These are phyloP conservation scores for Mycena olivaceomarginata DNA, from an alignment of 768 basidiomycete genomes.

Conservation along the genomic window DNA sequence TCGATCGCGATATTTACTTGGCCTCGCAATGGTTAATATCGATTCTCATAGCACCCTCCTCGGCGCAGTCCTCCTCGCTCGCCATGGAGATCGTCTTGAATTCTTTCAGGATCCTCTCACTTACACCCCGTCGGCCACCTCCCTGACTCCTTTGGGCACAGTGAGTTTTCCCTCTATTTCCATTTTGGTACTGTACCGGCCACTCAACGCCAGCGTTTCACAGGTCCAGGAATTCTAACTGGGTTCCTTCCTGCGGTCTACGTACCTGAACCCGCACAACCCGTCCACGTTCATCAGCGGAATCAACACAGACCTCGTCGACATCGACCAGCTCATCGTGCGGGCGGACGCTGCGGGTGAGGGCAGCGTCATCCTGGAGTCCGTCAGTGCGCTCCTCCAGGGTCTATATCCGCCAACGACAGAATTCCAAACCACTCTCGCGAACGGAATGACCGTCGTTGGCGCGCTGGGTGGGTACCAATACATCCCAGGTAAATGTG, in stretches of 20 bases:
- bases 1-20: background rate
- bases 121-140: conserved; percentile 4
- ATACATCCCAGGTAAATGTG: conserved; percentile 37
- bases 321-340: conserved; percentile 60
- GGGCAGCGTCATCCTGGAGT: conserved; percentile 70
- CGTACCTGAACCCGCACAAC: conserved; percentile 64
- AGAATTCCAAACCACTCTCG: conserved; percentile 63
- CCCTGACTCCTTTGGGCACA: background rate
- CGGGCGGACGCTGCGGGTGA: conserved; percentile 73
- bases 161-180: conserved; percentile 12
- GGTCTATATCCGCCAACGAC: conserved; percentile 68
- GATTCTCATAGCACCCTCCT: background rate
- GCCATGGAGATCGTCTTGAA: conserved; percentile 18
- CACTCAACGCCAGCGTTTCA: background rate
- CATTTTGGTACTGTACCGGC: background rate
- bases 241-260: conserved; percentile 59
- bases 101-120: conserved; percentile 28
- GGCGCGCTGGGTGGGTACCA: conserved; percentile 73
- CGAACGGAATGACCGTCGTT: conserved; percentile 66
- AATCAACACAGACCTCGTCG: conserved; percentile 54
- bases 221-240: conserved; percentile 42
- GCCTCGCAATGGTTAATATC: background rate
- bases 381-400: conserved; percentile 70
- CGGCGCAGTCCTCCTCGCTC: conserved; percentile 10
- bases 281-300: conserved; percentile 60